A percentile compares a stretch with the other conserved stretches of the same genome.
Evolutionary conservation across 176 grass and related monocot species (phyloP).

Genomic region (Avena sativa): DNA sequence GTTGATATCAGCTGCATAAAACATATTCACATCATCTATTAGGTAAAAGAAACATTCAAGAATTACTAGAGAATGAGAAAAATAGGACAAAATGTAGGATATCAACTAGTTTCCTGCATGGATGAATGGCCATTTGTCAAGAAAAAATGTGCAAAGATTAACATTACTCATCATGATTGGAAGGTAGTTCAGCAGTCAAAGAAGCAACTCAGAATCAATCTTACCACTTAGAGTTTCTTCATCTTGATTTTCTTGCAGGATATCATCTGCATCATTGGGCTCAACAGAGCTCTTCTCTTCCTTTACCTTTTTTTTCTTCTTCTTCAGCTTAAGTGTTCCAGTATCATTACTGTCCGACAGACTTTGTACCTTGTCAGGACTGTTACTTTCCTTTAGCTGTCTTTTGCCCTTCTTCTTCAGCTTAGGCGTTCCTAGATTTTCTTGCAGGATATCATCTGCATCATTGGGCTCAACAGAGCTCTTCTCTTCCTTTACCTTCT

Average conservation of each 20-base stretch:
- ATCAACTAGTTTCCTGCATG: neutral
- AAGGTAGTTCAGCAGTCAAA: neutral
- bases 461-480: conserved; percentile 4
- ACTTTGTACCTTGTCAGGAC: conserved; percentile 32
- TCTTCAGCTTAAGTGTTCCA: conserved; percentile 48
- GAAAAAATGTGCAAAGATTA: conserved; percentile 4
- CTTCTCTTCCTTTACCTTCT: conserved; percentile 40
- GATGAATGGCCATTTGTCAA: conserved; percentile 29
- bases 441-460: too few relatives aligned
- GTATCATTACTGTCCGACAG: conserved; percentile 36
- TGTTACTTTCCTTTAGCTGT: conserved; percentile 44
- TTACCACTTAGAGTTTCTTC: conserved; percentile 51
- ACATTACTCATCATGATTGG: neutral
- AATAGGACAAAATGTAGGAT: conserved; percentile 20
- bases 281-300: conserved; percentile 45
- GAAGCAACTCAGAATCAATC: conserved; percentile 18
- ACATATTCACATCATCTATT: conserved; percentile 10
- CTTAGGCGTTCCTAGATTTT: conserved; percentile 1
- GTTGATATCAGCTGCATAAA: conserved; percentile 41
- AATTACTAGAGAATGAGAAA: conserved; percentile 6
- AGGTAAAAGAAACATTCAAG: neutral
- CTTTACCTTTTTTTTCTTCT: conserved; percentile 61
- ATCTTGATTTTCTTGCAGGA: conserved; percentile 40
- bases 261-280: conserved; percentile 43
- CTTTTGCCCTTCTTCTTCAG: conserved; percentile 54